phyloP scores from a whole-genome alignment of 257 asterid species.

The Capsicum pubescens region DNA sequence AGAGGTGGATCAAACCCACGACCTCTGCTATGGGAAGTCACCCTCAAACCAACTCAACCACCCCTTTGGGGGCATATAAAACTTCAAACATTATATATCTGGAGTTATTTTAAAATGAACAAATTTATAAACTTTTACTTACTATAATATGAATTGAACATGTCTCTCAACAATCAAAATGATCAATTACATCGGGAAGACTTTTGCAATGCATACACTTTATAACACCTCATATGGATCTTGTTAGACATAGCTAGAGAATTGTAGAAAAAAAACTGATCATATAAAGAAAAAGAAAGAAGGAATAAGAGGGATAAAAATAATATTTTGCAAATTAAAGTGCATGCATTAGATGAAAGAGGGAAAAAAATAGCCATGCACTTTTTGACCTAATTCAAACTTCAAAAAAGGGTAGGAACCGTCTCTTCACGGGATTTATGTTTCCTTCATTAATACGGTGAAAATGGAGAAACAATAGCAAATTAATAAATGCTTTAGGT shows the following conservation, averaged over 20 bases:
- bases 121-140: too few species aligned
- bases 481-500: background rate
- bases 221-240: background rate
- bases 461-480: background rate
- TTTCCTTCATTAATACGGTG: background rate
- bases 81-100: too few species aligned
- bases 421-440: background rate
- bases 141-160: too few species aligned
- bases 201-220: background rate
- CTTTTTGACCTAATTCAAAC: conserved; percentile 19
- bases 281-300: background rate
- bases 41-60: too few species aligned
- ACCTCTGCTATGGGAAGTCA: too few species aligned
- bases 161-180: too few species aligned
- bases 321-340: background rate
- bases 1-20: too few species aligned
- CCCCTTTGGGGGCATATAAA: too few species aligned
- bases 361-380: background rate
- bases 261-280: background rate
- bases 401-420: background rate
- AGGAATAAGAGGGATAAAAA: background rate
- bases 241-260: background rate
- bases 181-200: background rate
- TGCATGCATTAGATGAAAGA: background rate
- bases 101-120: too few species aligned